Conservation (phyloP, 805 yeast genomes). For the Cyberlindnera maclurae region DNA sequence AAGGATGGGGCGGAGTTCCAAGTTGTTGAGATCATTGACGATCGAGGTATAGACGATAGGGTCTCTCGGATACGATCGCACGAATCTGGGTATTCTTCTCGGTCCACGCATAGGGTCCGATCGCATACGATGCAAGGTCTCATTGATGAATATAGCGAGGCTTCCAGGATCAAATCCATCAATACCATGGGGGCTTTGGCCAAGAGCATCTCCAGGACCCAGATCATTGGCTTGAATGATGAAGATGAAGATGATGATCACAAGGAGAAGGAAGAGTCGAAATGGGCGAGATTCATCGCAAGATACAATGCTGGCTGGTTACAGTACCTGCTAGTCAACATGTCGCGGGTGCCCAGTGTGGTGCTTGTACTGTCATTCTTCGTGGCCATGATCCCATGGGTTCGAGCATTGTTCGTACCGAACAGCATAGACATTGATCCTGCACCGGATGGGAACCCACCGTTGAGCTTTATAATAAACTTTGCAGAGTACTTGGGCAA, state of each 20-base stretch:
- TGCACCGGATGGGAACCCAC: conserved; percentile 85
- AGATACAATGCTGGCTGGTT: conserved; percentile 27
- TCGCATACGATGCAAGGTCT: conserved; percentile 14
- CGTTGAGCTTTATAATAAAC: conserved; percentile 80
- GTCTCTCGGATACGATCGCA: conserved; percentile 1
- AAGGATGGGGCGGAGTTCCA: background rate
- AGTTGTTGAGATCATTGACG: background rate
- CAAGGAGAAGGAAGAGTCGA: conserved; percentile 1
- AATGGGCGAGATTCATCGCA: conserved; percentile 18
- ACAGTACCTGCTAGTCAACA: conserved; percentile 38
- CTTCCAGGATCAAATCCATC: conserved; percentile 12
- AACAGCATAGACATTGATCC: conserved; percentile 11
- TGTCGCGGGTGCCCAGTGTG: conserved; percentile 64
- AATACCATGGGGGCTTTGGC: conserved; percentile 12
- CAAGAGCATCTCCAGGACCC: conserved; percentile 14
- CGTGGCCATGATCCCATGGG: conserved; percentile 83
- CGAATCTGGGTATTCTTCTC: conserved; percentile 17
- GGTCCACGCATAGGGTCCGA: conserved; percentile 7
- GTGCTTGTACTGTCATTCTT: conserved; percentile 59
- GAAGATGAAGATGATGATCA: background rate
- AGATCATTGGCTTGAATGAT: conserved; percentile 16
- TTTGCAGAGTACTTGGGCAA: conserved; percentile 71
- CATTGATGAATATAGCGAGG: conserved; percentile 22
- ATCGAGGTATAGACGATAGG: background rate
- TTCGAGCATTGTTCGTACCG: conserved; percentile 64